These are phyloP conservation scores for Auricularia auricula-judae DNA, from an alignment of 768 basidiomycete species.

Conservation along the genomic window DNA sequence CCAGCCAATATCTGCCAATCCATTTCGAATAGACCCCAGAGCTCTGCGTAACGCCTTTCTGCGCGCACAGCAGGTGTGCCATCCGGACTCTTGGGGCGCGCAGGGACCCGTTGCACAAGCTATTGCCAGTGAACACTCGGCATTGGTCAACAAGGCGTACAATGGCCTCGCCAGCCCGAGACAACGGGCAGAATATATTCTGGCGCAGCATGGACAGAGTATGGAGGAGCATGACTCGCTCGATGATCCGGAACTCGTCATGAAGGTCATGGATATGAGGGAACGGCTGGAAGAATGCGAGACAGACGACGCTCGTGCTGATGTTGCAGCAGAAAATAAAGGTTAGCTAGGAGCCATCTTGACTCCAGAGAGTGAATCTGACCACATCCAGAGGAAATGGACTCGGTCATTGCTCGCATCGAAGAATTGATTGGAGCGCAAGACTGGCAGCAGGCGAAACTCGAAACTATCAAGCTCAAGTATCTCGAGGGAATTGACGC, in stretches of 20 bases:
- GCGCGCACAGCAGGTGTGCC: conserved; percentile 61
- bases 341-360: conserved; percentile 25
- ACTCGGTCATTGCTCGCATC: conserved; percentile 31
- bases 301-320: conserved; percentile 36
- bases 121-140: conserved; percentile 56
- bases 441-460: conserved; percentile 49
- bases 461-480: conserved; percentile 53
- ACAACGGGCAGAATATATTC: conserved; percentile 70
- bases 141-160: conserved; percentile 75
- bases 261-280: conserved; percentile 66
- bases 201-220: conserved; percentile 46
- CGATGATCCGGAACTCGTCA: conserved; percentile 60
- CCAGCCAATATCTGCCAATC: conserved; percentile 48
- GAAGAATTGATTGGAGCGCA: conserved; percentile 35
- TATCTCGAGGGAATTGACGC: conserved; percentile 59
- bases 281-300: conserved; percentile 64
- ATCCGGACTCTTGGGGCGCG: conserved; percentile 79
- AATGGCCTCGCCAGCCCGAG: conserved; percentile 63
- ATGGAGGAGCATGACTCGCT: conserved; percentile 61
- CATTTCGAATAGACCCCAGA: conserved; percentile 54
- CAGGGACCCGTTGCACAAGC: conserved; percentile 50
- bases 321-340: conserved; percentile 41
- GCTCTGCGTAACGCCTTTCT: conserved; percentile 58
- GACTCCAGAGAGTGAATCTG: conserved; percentile 10
- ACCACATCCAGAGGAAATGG: conserved; percentile 37